Percentiles rank a stretch among this genome's conserved stretches.
phyloP scores from a whole-genome alignment of 176 grass and related monocot genomes.

The Eleusine indica region DNA sequence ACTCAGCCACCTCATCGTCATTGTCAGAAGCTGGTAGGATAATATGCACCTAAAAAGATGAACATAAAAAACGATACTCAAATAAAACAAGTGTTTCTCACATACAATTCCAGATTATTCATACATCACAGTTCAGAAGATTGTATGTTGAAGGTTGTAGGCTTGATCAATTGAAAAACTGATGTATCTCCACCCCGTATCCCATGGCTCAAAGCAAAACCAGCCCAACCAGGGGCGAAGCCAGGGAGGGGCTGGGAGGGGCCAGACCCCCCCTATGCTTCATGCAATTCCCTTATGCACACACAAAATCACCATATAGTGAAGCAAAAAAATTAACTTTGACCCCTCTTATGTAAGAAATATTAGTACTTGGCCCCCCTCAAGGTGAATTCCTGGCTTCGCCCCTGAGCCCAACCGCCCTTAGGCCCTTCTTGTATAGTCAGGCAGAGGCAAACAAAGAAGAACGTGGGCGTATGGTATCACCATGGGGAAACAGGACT shows the following conservation, averaged over 20 bases:
- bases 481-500: too few species aligned
- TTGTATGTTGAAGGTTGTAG: constrained; percentile 66
- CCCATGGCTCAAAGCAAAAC: constrained; percentile 72
- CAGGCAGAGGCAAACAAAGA: too few species aligned
- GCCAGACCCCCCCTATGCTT: too few species aligned
- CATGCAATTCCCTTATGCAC: too few species aligned
- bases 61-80: background rate
- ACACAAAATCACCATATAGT: too few species aligned
- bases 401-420: constrained; percentile 18
- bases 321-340: too few species aligned
- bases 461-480: too few species aligned
- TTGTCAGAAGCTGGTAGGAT: constrained; percentile 52
- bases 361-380: too few species aligned
- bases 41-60: constrained; percentile 67
- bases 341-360: too few species aligned
- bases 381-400: too few species aligned
- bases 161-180: constrained; percentile 76
- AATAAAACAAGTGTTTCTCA: background rate
- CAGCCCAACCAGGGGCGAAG: constrained; percentile 51
- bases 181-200: constrained; percentile 65
- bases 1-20: constrained; percentile 40
- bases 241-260: too few species aligned
- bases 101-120: background rate
- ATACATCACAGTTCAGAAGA: constrained; percentile 18
- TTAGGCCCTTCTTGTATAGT: constrained; percentile 55